Evolutionary conservation across 192 early-diverging fungal species (phyloP), one percentile per base, ranked within the genome.

Genomic region (Coemansia sp.): DNA sequence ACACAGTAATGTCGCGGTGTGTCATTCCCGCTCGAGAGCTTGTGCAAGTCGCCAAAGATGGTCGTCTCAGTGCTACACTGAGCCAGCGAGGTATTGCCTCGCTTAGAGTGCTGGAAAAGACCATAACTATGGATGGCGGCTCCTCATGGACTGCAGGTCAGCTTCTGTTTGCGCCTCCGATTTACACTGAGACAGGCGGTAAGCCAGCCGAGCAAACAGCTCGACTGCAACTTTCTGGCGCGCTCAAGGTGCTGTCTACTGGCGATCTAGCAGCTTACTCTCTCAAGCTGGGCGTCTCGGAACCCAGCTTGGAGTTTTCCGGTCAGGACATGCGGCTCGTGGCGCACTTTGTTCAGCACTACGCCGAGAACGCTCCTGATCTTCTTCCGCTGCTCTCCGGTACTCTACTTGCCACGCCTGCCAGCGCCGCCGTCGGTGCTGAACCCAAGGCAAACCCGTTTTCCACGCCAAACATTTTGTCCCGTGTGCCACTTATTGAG

Each of bases 301-400:
- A 63, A 4, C 8, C 53, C 13, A 62, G 21, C 4, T 37, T 70
- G 40, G 11, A 8, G 26, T 60, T 72, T 9, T 43, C 80, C 0
- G 63, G 62, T 30, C 33, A 13, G 13, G 71, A 82, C 57, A 82
- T 82, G 80, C 80, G 69, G 16, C 40, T 44, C n/a, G 72, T 77
- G 4, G 80, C 75, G 14, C 17, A 58, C 1, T 39, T 77, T 38
- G 28, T 82, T 17, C 30, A 10, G 10, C 38, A 70, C 30, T 77
- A 82, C 32, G 66, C 46, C n/a, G 62, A 71, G 6, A 64, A 57
- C 26, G 69, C 69, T 1, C 30, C 68, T 9, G 68, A 58, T 6
- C 46, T 77, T 28, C 58, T 74, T 16, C 33, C 57, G 10, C 37
- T 64, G 50, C 61, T 81, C n/a, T 63, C 74, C 3, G 21, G 42